Base-by-base conservation (phyloP, 257 asterid species). In the Jacaranda mimosifolia region DNA sequence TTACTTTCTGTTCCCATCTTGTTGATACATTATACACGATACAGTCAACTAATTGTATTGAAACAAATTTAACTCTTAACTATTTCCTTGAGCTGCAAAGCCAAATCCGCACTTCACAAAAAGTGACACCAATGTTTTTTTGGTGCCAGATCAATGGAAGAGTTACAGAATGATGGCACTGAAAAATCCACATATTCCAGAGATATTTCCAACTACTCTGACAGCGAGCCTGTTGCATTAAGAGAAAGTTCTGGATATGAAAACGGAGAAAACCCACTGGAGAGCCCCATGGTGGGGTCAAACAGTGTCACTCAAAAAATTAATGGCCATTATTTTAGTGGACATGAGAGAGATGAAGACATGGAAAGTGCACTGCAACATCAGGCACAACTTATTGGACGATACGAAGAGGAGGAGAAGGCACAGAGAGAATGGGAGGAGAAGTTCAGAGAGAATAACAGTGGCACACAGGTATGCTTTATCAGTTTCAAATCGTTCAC, bases 361-460 rank as follows among this genome's bases (percentile, higher is more conserved):
- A 80, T 86, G 85, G 87, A 89, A 88, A 86, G 90, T 67, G 90
- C 97, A 60, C 79, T 88, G 86, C 83, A 83, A 58, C 91, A 81
- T 78, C 95, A 90, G 82, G 90, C 85, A 2, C 91, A 87, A 67
- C 91, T 84, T 45, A 86, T 79, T 62, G 87, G 84, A 45, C 88
- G 78, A 74, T 88, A 80, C 65, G 95, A 87, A 85, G 94, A 85
- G 66, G 98, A 90, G 81, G 97, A 90, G 86, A 93, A 84, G 70
- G 90, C 94, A 53, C 97, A 94, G 79, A 86, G 90, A 73, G 95
- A 91, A 83, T 95, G 98, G 99, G 98, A 93, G 86, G 97, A 91
- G 80, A 95, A 86, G 73, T 88, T 84, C 86, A 81, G 85, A 83
- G 97, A 86, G 85, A 90, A 87, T 81, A 83, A 86, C 82, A 73